Conservation (phyloP, 129 eudicot species). For the Lactuca sativa region DNA sequence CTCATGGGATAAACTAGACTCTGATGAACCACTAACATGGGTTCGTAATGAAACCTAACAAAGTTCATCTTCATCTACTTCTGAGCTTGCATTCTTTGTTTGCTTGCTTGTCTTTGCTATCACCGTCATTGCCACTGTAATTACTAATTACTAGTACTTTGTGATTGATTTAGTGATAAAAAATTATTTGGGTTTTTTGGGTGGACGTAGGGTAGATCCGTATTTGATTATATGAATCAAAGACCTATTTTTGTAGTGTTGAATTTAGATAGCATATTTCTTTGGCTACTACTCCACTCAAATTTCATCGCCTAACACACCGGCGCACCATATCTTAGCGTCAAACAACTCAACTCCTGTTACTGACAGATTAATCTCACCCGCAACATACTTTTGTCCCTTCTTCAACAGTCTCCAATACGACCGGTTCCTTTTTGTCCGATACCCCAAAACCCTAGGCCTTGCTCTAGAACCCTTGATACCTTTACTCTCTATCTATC, state of each 20-base stretch:
- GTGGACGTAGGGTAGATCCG: too few species aligned
- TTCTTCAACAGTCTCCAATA: conserved; percentile 86
- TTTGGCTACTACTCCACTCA: conserved; percentile 2
- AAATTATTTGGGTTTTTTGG: too few species aligned
- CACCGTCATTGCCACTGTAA: too few species aligned
- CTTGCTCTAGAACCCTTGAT: conserved; percentile 55
- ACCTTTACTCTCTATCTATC: conserved; percentile 63
- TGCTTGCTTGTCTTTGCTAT: too few species aligned
- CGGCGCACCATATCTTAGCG: conserved; percentile 28
- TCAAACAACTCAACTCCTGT: conserved; percentile 67
- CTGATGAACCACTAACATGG: too few species aligned
- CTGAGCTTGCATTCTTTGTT: too few species aligned
- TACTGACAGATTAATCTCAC: conserved; percentile 74
- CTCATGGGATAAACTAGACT: too few species aligned
- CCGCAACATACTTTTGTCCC: conserved; percentile 81
- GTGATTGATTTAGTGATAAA: too few species aligned
- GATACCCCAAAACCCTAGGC: conserved; percentile 58
- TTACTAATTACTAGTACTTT: too few species aligned
- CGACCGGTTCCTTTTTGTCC: conserved; percentile 78
- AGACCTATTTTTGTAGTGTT: not conserved
- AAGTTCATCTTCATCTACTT: too few species aligned
- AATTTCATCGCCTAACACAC: conserved; percentile 14
- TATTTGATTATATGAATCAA: not conserved
- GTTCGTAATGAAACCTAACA: too few species aligned
- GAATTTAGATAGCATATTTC: too few species aligned